phyloP scores from a whole-genome alignment of 495 filamentous ascomycete genomes.

The Chaetomium tenue region DNA sequence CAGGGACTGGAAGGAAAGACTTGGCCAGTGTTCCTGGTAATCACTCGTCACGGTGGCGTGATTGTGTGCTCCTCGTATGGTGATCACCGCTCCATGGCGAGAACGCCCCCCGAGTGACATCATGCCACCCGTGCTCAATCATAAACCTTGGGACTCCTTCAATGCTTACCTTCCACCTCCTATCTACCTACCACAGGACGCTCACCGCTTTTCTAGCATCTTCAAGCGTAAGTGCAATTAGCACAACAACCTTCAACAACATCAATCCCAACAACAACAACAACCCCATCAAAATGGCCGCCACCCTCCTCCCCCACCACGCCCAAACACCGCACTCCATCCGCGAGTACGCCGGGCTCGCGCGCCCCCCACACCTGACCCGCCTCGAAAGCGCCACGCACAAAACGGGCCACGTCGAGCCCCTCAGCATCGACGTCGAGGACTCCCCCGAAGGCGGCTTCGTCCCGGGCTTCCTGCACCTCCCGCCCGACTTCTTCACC shows the following conservation, averaged over 20 bases:
- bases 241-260: background rate
- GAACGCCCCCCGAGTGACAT: conserved; percentile 14
- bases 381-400: conserved; percentile 18
- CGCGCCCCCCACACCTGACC: conserved; percentile 21
- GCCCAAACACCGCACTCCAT: conserved; percentile 17
- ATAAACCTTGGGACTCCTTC: background rate
- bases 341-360: conserved; percentile 20
- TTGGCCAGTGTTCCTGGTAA: background rate
- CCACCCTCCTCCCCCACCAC: conserved; percentile 12
- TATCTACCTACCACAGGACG: background rate
- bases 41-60: background rate
- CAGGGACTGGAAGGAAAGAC: too few species aligned
- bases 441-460: conserved; percentile 24
- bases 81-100: conserved; percentile 8
- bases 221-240: background rate
- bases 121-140: background rate
- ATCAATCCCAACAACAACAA: too few species aligned
- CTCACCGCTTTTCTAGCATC: background rate
- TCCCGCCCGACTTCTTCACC: conserved; percentile 26
- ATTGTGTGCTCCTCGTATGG: background rate
- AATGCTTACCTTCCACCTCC: background rate
- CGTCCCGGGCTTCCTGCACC: conserved; percentile 29
- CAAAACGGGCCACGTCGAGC: conserved; percentile 17
- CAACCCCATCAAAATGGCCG: conserved; percentile 14
- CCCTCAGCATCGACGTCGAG: conserved; percentile 24